Conservation (phyloP, 208 protist genomes). For the Wallacemonas sp. region DNA sequence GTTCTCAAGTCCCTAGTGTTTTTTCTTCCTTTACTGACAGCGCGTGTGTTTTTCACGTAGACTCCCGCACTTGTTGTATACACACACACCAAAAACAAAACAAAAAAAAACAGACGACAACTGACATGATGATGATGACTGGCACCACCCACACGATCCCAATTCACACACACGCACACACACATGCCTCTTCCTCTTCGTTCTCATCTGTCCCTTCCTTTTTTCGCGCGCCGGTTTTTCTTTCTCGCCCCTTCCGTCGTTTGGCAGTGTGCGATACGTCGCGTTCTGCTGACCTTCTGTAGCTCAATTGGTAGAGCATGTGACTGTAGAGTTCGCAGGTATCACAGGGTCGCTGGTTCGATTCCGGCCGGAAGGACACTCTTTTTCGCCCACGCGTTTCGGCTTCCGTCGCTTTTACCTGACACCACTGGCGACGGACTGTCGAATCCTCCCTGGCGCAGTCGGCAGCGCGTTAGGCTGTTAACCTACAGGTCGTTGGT, state of each 20-base stretch:
- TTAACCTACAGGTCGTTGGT: conserved; percentile 96
- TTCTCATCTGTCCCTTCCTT: not conserved
- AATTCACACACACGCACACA: no score
- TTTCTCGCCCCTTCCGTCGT: not conserved
- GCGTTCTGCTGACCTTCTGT: conserved; percentile 27
- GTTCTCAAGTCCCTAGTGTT: not conserved
- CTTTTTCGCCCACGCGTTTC: no score
- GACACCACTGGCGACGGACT: no score
- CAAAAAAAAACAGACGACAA: conserved; percentile 14
- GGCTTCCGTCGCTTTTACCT: no score
- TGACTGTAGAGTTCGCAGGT: conserved; percentile 35
- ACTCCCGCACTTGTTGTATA: not conserved
- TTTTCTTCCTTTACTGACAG: not conserved
- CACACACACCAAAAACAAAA: conserved; percentile 7
- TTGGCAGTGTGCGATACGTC: no score
- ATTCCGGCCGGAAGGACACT: no score
- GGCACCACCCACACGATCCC: no score
- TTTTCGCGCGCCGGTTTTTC: not conserved
- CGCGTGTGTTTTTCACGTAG: not conserved
- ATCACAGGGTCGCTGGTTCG: conserved; percentile 70
- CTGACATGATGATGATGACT: no score
- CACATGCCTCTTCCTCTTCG: no score
- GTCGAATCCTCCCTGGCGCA: conserved; percentile 93
- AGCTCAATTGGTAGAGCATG: conserved; percentile 47
- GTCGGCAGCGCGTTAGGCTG: conserved; percentile 95